Base-by-base conservation (phyloP, 139 green algal genomes). In the Micromonas commoda region DNA sequence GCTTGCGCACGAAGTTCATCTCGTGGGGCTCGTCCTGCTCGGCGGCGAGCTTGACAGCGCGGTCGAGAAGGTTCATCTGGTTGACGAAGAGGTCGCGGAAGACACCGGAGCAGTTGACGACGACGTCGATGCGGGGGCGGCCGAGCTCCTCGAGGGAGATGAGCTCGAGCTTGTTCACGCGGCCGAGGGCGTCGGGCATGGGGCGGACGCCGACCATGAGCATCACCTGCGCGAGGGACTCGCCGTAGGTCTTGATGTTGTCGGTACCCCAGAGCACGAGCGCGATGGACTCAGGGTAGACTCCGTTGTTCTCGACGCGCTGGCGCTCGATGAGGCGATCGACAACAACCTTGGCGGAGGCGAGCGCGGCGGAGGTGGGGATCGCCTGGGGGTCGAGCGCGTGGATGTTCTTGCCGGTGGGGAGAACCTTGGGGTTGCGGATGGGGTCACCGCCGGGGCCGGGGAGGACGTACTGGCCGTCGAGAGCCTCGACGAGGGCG, bases 161-260 rank as follows among this genome's bases (percentile, higher is more conserved):
- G 24, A 98, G 89, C 89, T 99, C 92, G 63, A 99, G 87, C 94
- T 99, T 99, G 94, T 99, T 99, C 24, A 99, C 95, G 39, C 95
- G 88, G 79, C 95, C 95, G 67, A 99, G 90, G 0, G 92, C 91
- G 79, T 99, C 95, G 26, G 95, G 83, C 77, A 97, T 91, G 0
- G 95, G 95, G 64, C 89, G 86, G 26, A 97, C 87, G 64, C 95
- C 95, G 16, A 98, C 92, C 89, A 98, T 97, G 77, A 91, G 89
- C 86, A 97, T 87, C 26, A 98, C 94, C 89, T 94, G 88, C 0
- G 91, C 93, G 16, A 98, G 91, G 0, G 90, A 96, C 91, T 98
- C 94, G 76, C 95, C 95, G 69, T 99, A 99, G 28, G 95, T 99
- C 91, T 99, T 99, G 89, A 99, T 99, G 92, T 99, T 99, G 89